Evolutionary conservation across 768 basidiomycete species (phyloP), one percentile per base, ranked within the genome.

Genomic region (Suillus alpinus): DNA sequence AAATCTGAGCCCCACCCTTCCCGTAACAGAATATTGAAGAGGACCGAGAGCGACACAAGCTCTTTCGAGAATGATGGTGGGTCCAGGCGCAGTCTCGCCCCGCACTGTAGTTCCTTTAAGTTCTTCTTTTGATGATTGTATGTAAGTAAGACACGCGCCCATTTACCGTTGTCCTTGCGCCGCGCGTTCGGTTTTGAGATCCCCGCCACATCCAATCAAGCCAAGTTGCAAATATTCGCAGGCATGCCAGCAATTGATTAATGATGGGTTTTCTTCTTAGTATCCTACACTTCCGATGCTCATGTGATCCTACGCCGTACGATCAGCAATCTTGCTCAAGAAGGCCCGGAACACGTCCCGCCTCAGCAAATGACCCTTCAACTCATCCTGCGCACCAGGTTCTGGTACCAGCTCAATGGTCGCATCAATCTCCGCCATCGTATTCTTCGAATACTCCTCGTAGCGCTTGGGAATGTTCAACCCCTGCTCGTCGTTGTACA

Each of bases 311-410:
- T 55, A 55, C 23, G 52, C 52, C 75, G 82, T 83, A 74, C 84
- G 83, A 26, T 55, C 23, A 55, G 5, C 37, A 40, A 98, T 95
- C 82, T 98, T 98, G 61, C 83, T 82, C 71, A 98, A 75, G 79
- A 97, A 98, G 67, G 82, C 86, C 63, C 80, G 82, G 75, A 98
- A 96, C 62, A 97, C 89, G 64, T 86, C 86, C 58, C 78, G 75
- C 71, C 75, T 83, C 76, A 87, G 69, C 26, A 80, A 79, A 0
- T 73, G 75, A 32, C 79, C 72, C 69, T 82, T 37, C 71, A 75
- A 12, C 75, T 75, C 61, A 77, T 75, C 13, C 74, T 78, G 13
- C 67, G 66, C 63, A 50, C 72, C 68, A 7, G 70, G 72, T 77
- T 92, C 92, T 0, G 89, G 88, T 36, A 97, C 88, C 10, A 70